Conservation (phyloP, 2,329 filamentous ascomycete species). For the Paecilomyces sp. region DNA sequence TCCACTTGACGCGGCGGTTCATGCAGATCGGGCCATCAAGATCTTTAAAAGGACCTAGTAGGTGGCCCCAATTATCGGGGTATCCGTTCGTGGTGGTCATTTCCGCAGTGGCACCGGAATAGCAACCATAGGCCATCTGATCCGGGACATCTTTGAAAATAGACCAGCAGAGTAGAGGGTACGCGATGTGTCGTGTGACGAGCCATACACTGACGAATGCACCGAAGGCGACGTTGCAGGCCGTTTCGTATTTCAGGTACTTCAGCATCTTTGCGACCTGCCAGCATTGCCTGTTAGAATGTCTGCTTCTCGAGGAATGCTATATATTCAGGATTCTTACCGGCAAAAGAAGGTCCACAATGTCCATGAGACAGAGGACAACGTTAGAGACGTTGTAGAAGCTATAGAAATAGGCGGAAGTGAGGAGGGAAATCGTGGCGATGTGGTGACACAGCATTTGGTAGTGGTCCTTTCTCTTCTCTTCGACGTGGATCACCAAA, state of each 20-base stretch:
- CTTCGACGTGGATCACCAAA: conserved; percentile 88
- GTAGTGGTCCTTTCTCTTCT: conserved; percentile 86
- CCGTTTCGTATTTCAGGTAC: conserved; percentile 67
- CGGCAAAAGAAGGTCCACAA: conserved; percentile 81
- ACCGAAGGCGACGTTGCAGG: conserved; percentile 78
- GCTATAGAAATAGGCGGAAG: conserved; percentile 77
- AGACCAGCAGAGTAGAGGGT: conserved; percentile 73
- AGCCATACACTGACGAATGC: conserved; percentile 85
- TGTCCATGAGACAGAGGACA: conserved; percentile 86
- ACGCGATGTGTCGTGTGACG: conserved; percentile 72
- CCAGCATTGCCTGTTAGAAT: conserved; percentile 43
- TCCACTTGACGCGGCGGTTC: conserved; percentile 64
- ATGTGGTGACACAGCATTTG: conserved; percentile 96
- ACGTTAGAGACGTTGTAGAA: conserved; percentile 82
- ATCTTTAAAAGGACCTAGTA: conserved; percentile 67
- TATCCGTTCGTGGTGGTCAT: conserved; percentile 26
- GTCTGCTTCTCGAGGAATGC: conserved; percentile 5
- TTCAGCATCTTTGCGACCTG: conserved; percentile 79
- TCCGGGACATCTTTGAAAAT: conserved; percentile 60
- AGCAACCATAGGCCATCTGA: conserved; percentile 65
- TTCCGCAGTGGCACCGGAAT: conserved; percentile 43
- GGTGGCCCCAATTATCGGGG: conserved; percentile 48
- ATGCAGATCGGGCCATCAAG: conserved; percentile 72
- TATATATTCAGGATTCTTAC: conserved; percentile 45
- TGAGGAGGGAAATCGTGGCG: conserved; percentile 75